Evolutionary conservation across 768 basidiomycete genomes (phyloP), one percentile per base, ranked within the genome.

Genomic region (Lactifluus volemus): DNA sequence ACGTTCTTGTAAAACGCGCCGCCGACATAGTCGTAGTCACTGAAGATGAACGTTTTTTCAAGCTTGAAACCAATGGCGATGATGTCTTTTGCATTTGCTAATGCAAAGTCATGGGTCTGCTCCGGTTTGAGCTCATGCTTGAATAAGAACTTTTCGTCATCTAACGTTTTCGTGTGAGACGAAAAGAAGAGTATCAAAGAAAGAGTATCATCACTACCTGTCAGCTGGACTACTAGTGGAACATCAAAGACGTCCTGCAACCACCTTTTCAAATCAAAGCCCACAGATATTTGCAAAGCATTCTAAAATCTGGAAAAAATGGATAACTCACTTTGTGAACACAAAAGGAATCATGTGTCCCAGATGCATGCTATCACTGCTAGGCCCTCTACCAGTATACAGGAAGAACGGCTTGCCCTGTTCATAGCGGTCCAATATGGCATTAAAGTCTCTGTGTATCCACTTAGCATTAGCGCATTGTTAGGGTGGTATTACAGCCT

Each of bases 91-190:
- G 94, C 88, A 69, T 98, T 99, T 69, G 83, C 81, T 59, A 81
- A 81, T 8, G 92, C 83, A 71, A 94, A 98, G 25, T 77, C 76
- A 69, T 84, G 83, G 21, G 89, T 89, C 71, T 98, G 87, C 65
- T 98, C 92, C 39, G 90, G 80, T 71, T 92, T 95, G 61, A 97
- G 82, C 65, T 89, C 89, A 58, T 93, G 90, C 73, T 98, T 96
- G 82, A 99, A 97, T 50, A 99, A 74, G 78, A 98, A 99, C 73
- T 99, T 99, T 72, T 99, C 97, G 72, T 99, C 97, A 69, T 99
- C 97, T 92, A 9, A 45, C 25, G 29, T 10, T 41, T n/a, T 25
- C 9, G n/a, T 19, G 2, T 48, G 48, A 21, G 17, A 30, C 53
- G 25, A 15, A 36, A 15, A n/a, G n/a, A 11, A 25, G 51, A 51